Evolutionary conservation across 1,284 basidiomycete species (phyloP), one percentile per base, ranked within the genome.

Genomic region (Caloboletus inedulis): DNA sequence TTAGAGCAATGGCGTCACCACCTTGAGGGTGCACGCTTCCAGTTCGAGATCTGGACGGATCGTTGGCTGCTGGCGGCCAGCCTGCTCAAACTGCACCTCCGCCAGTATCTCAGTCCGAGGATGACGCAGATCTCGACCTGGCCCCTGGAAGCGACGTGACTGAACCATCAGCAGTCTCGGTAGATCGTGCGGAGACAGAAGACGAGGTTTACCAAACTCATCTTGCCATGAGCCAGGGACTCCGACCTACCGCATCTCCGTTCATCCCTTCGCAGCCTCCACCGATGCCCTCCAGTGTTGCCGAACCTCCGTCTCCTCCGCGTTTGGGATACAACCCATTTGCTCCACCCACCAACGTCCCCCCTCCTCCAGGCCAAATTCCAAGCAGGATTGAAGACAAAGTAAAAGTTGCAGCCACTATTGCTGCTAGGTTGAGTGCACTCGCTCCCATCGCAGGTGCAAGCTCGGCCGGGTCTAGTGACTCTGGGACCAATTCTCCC

Each of bases 361-460:
- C 83, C 0, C 78, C 83, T 3, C 72, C 80, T 49, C 77, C 76
- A 0, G 75, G 77, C 9, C 79, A 82, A 3, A 63, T 75, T 43
- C 72, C 72, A 7, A 74, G 73, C 19, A 69, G 69, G 1, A 68
- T 84, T 18, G 84, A 87, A 55, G 86, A 84, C 39, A 86, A 79
- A 61, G 81, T 80, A 23, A 85, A 87, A 56, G 85, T 87, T 12
- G 91, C 91, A 0, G 89, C 87, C 29, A 89, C 86, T 27, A 88
- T 94, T 43, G 89, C 91, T 8, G 87, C 88, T 0, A 82, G 76
- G 54, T 71, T 91, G 18, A 75, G 79, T 35, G 82, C 87, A 4
- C 69, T 87, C 16, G 83, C 75, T 19, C 75, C 74, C 12, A 62
- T 70, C 13, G 66, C 71, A 4, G 54, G 59, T 25, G 55, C 73